Evolutionary conservation across 2,329 filamentous ascomycete species (phyloP), one percentile per base, ranked within the genome.

Genomic region (Penicillium thymicola): DNA sequence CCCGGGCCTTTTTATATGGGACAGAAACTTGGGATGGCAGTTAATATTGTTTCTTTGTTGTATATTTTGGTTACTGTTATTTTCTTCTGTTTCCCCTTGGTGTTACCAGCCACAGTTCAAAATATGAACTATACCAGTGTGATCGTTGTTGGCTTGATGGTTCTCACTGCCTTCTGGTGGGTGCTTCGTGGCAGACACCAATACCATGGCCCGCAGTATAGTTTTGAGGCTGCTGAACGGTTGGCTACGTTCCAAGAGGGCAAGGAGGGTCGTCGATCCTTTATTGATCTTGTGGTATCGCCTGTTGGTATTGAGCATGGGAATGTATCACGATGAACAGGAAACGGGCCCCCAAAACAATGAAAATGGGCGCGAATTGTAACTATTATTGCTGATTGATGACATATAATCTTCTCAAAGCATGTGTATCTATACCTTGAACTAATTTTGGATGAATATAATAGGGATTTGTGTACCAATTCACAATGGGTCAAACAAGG

Each of bases 31-130:
- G 83, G 81, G 0, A 85, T 82, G 58, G 58, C 72, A 0, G 72
- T 88, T 2, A 84, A 84, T 34, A 72, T 74, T 2, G 62, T 84
- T 0, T 77, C 81, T 1, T 81, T 82, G 60, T 67, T 73, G 0
- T 89, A 88, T 66, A 85, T 88, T 61, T 57, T 81, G 3, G 79
- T 81, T 0, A 88, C 85, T 69, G 79, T 84, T 4, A 80, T 88
- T 9, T 83, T 89, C 37, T 89, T 85, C 67, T 86, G 82, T 65
- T 88, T 84, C 65, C 82, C 82, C 0, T 77, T 76, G 49, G 65
- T 75, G 0, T 54, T 80, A 23, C 82, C 82, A 0, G 77, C 76
- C 0, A 68, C 69, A 1, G 75, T 76, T 0, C 64, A 68, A 11
- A 79, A 72, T 40, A 85, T 85, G 83, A 85, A 85, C 65, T 85